These are phyloP conservation scores for Echinosophora koreensis DNA, from an alignment of 306 rosid species.

Conservation along the genomic window DNA sequence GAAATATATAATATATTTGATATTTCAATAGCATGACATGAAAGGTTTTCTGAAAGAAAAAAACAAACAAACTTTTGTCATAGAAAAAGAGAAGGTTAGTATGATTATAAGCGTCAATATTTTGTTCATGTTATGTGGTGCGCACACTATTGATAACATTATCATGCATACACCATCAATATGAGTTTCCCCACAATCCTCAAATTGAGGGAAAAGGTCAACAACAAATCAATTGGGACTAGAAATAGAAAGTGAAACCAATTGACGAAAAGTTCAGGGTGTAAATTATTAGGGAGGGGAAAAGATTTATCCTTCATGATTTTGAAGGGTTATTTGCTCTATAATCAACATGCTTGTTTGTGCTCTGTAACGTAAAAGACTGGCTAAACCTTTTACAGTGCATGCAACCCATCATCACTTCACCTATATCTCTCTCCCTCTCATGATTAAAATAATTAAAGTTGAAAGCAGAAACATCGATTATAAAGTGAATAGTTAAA, in stretches of 20 bases:
- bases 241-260: slow-evolving; percentile 47
- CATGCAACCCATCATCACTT: slow-evolving; percentile 58
- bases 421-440: slow-evolving; percentile 41
- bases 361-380: slow-evolving; percentile 54
- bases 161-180: slow-evolving; percentile 51
- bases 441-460: slow-evolving; percentile 37
- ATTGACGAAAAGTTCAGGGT: slow-evolving; percentile 53
- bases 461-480: slow-evolving; percentile 36
- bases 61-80: background rate
- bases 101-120: slow-evolving; percentile 34
- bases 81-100: slow-evolving; percentile 19
- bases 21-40: slow-evolving; percentile 6
- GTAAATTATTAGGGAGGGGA: slow-evolving; percentile 47
- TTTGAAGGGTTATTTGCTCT: slow-evolving; percentile 39
- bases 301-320: slow-evolving; percentile 43
- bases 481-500: background rate
- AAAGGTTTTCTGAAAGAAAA: background rate
- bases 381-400: slow-evolving; percentile 45
- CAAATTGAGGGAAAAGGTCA: slow-evolving; percentile 57
- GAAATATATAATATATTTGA: background rate
- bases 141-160: slow-evolving; percentile 43
- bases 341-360: slow-evolving; percentile 68
- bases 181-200: slow-evolving; percentile 50
- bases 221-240: slow-evolving; percentile 38
- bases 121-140: slow-evolving; percentile 44